These are phyloP conservation scores for Licmophora abbreviata DNA, from an alignment of 108 stramenopile species.

Conservation along the genomic window DNA sequence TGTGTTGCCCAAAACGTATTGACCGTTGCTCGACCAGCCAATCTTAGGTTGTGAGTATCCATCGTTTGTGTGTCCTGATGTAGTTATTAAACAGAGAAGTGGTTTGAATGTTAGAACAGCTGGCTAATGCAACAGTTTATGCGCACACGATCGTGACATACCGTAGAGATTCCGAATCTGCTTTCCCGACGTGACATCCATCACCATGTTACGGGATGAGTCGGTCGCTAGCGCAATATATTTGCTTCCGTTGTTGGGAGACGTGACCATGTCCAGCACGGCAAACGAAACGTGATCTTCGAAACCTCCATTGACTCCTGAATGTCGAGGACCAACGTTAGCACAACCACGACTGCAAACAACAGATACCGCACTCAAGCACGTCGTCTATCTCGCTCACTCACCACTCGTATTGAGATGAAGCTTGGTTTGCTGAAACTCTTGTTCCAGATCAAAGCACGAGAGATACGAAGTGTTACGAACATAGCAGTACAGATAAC, in stretches of 20 bases:
- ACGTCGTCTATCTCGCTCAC: no score
- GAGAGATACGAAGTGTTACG: conserved; percentile 55
- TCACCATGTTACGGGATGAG: conserved; percentile 68
- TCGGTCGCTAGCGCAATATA: conserved; percentile 79
- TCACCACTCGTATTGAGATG: conserved; percentile 51
- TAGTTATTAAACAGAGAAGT: no score
- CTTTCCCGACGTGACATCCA: conserved; percentile 40
- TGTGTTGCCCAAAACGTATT: conserved; percentile 72
- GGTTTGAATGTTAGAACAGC: no score
- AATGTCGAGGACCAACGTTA: not conserved
- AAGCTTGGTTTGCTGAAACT: conserved; percentile 36
- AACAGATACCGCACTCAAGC: no score
- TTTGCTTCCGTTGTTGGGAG: conserved; percentile 36
- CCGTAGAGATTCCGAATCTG: conserved; percentile 59
- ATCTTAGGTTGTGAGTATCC: conserved; percentile 69
- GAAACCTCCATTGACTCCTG: conserved; percentile 48
- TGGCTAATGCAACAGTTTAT: no score
- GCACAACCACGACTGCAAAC: not conserved
- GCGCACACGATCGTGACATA: no score
- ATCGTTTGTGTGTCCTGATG: conserved; percentile 76
- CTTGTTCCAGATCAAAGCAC: conserved; percentile 55
- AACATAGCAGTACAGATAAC: conserved; percentile 59
- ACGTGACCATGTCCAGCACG: conserved; percentile 55
- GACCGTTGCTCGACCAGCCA: conserved; percentile 65
- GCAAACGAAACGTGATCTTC: conserved; percentile 81